Conservation (phyloP, 108 stramenopile species). For the Skeletonema grethae region DNA sequence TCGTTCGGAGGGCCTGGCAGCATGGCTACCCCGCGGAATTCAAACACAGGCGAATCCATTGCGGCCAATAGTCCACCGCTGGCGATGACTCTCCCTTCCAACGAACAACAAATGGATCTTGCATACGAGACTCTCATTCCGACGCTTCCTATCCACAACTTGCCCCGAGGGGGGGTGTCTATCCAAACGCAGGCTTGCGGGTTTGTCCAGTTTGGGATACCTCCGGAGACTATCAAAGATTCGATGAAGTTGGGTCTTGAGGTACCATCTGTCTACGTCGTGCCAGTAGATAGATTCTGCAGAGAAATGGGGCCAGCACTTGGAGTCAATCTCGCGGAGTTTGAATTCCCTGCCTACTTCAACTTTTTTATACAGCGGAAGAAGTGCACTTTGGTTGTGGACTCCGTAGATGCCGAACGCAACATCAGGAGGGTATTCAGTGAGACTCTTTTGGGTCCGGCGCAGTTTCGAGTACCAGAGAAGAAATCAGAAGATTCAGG, state of each 20-base stretch:
- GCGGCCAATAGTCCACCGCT: not conserved
- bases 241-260: conserved; percentile 84
- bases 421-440: conserved; percentile 83
- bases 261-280: conserved; percentile 88
- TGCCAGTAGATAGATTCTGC: conserved; percentile 91
- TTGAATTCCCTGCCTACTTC: conserved; percentile 97
- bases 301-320: conserved; percentile 88
- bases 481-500: conserved; percentile 55
- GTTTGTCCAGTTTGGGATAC: conserved; percentile 89
- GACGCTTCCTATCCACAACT: not conserved
- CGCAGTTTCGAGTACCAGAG: conserved; percentile 60
- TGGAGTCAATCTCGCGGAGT: conserved; percentile 93
- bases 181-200: conserved; percentile 82
- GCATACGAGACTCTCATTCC: not conserved
- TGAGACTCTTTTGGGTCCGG: conserved; percentile 86
- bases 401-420: conserved; percentile 77
- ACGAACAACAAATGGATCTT: not conserved
- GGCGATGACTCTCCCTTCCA: not conserved
- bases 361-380: conserved; percentile 90
- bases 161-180: conserved; percentile 83
- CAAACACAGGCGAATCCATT: not conserved
- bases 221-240: conserved; percentile 97
- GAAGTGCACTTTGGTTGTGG: conserved; percentile 87
- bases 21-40: not conserved
- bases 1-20: not conserved